These are phyloP conservation scores for Raddia guianensis DNA, from an alignment of 176 grass and related monocot species.

Conservation along the genomic window DNA sequence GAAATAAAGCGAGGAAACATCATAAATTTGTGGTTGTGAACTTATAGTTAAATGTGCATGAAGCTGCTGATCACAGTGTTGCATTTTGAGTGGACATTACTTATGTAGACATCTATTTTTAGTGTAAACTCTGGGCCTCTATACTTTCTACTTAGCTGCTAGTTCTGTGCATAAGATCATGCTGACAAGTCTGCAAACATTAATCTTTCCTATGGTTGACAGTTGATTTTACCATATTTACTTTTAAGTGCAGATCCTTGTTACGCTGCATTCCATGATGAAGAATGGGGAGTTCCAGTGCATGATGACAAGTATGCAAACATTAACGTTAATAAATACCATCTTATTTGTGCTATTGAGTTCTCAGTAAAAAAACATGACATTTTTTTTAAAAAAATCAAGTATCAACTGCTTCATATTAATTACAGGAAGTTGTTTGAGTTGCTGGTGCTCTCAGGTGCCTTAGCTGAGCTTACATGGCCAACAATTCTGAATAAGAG, in stretches of 20 bases:
- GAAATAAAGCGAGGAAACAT: not conserved
- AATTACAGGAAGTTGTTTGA: conserved; percentile 90
- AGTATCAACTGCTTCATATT: conserved; percentile 31
- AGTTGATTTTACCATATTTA: conserved; percentile 24
- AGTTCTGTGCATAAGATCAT: not conserved
- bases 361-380: not conserved
- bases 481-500: conserved; percentile 87
- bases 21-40: not conserved
- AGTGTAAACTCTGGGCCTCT: not conserved
- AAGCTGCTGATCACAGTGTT: not conserved
- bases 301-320: conserved; percentile 81
- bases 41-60: not conserved
- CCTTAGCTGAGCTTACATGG: conserved; percentile 94
- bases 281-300: conserved; percentile 82
- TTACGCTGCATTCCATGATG: conserved; percentile 85
- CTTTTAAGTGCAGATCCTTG: conserved; percentile 55
- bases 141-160: not conserved
- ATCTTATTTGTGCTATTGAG: not conserved
- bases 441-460: conserved; percentile 82
- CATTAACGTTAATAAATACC: not conserved
- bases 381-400: conserved; percentile 14
- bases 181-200: not conserved
- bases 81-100: not conserved
- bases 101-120: not conserved
- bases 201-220: not conserved